phyloP scores from a whole-genome alignment of 2,329 filamentous ascomycete genomes.

The Waltergamsia citrina region DNA sequence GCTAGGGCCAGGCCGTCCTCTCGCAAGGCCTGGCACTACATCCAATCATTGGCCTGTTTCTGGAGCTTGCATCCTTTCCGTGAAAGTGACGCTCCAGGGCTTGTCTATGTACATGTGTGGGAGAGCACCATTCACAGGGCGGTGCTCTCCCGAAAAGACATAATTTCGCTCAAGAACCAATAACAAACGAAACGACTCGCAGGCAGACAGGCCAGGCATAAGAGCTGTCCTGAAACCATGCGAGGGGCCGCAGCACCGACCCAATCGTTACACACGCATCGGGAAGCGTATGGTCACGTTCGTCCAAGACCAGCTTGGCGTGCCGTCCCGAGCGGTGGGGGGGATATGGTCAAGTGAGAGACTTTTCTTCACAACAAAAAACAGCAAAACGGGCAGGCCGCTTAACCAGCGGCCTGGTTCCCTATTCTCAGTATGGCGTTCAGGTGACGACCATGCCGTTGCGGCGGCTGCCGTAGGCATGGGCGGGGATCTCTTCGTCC shows the following conservation, averaged over 20 bases:
- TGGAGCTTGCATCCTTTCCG: background rate
- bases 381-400: slow-evolving; percentile 1
- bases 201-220: slow-evolving; percentile 13
- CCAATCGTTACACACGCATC: slow-evolving; percentile 27
- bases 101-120: background rate
- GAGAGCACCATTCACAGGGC: background rate
- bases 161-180: slow-evolving; percentile 15
- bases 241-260: slow-evolving; percentile 45
- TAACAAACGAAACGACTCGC: slow-evolving; percentile 19
- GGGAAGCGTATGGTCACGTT: slow-evolving; percentile 10
- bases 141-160: background rate
- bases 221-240: no score
- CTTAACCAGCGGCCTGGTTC: background rate
- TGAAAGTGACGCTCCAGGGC: background rate
- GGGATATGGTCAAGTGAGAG: slow-evolving; percentile 10
- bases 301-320: slow-evolving; percentile 35
- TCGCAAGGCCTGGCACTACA: slow-evolving; percentile 11
- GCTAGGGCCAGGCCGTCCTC: slow-evolving; percentile 13
- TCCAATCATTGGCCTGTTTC: background rate
- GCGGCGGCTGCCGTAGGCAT: slow-evolving; percentile 44
- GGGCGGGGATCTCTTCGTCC: slow-evolving; percentile 17
- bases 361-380: slow-evolving; percentile 1
- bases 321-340: slow-evolving; percentile 18
- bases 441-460: slow-evolving; percentile 52
- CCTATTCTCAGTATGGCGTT: slow-evolving; percentile 7